These are phyloP conservation scores for Lodderomyces parapsilosis DNA, from an alignment of 1,139 yeast species.

Conservation along the genomic window DNA sequence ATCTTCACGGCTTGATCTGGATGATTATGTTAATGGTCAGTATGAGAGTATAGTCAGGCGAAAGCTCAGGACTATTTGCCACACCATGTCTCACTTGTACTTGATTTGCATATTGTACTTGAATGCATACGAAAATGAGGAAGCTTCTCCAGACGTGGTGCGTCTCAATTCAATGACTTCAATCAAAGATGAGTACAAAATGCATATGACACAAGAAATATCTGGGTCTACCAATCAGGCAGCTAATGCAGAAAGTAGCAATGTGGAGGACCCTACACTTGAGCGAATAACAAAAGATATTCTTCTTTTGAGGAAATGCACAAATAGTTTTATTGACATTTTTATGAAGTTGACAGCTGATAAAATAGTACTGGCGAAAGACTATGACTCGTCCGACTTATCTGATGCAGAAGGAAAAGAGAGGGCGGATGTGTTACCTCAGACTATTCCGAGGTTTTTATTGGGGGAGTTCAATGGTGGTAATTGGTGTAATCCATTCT, in stretches of 20 bases:
- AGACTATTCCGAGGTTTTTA: constrained; percentile 65
- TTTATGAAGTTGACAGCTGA: constrained; percentile 32
- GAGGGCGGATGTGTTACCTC: constrained; percentile 50
- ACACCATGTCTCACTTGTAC: constrained; percentile 57
- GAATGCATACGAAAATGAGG: neutral
- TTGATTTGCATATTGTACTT: constrained; percentile 58
- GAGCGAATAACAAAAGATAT: neutral
- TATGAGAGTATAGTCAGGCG: constrained; percentile 46
- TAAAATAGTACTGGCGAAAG: constrained; percentile 31
- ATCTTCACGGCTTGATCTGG: constrained; percentile 51
- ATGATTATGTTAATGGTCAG: constrained; percentile 46
- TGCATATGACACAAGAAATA: neutral
- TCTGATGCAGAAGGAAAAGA: constrained; percentile 37
- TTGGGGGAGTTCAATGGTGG: constrained; percentile 69
- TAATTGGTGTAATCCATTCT: constrained; percentile 70
- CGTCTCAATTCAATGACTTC: neutral
- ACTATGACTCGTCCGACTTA: constrained; percentile 42
- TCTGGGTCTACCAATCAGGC: neutral
- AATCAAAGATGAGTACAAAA: neutral
- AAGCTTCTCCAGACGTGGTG: neutral
- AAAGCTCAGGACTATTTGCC: constrained; percentile 49
- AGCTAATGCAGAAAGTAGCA: neutral
- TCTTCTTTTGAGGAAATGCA: constrained; percentile 34
- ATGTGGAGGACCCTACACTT: neutral
- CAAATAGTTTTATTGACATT: constrained; percentile 27